Conservation (phyloP, 139 green algal species). For the Mychonastes homosphaera region DNA sequence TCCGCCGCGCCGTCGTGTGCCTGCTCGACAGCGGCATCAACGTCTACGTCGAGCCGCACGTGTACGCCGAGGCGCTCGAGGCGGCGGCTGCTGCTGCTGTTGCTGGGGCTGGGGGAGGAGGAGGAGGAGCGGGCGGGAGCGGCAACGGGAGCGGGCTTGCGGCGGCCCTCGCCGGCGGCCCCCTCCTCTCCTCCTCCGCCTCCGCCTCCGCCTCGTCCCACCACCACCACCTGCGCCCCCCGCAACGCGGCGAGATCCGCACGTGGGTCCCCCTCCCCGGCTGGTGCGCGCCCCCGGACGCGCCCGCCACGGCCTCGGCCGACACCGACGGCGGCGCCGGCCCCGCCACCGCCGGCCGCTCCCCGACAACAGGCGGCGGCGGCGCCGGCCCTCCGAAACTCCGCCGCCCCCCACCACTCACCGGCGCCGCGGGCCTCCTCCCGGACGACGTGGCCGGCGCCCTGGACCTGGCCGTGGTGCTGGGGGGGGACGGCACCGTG, state of each 20-base stretch:
- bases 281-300: no score
- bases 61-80: slow-evolving; percentile 18
- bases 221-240: no score
- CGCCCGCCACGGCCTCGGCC: no score
- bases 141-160: not conserved
- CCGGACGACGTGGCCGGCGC: slow-evolving; percentile 32
- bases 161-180: not conserved
- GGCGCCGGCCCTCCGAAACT: no score
- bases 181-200: not conserved
- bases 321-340: no score
- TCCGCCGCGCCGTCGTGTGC: slow-evolving; percentile 27
- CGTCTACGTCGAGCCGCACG: slow-evolving; percentile 38
- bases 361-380: no score
- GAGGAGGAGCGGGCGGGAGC: not conserved
- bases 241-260: not conserved
- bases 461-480: slow-evolving; percentile 71
- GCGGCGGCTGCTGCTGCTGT: not conserved
- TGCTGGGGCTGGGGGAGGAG: slow-evolving; percentile 1
- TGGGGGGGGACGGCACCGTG: slow-evolving; percentile 86
- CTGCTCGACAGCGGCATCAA: slow-evolving; percentile 26
- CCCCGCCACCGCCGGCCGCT: no score
- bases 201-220: not conserved
- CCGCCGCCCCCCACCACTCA: no score
- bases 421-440: slow-evolving; percentile 21
- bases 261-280: not conserved